A percentile compares a stretch with the other conserved stretches of the same genome.
phyloP scores from a whole-genome alignment of 768 basidiomycete species.

The Mrakia hoshinonis region DNA sequence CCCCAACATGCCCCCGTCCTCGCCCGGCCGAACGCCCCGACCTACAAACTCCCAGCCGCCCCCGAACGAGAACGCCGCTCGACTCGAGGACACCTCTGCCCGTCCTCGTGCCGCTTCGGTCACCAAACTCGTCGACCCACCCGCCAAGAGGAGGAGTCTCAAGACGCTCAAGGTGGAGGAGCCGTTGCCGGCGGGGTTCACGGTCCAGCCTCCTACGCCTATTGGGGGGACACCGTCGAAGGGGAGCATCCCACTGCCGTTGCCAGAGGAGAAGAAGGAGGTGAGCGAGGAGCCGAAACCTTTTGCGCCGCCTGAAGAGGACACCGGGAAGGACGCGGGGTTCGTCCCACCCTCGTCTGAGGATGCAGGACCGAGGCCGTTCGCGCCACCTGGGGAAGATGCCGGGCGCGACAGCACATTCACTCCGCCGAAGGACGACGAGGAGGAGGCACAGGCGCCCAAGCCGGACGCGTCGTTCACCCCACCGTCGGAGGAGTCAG shows the following conservation, averaged over 20 bases:
- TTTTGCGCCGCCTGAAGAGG: background rate
- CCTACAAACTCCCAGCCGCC: background rate
- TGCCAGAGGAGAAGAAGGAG: background rate
- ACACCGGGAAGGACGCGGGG: background rate
- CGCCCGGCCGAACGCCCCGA: background rate
- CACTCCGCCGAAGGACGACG: no score
- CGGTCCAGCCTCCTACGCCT: slow-evolving; percentile 15
- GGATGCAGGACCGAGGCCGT: background rate
- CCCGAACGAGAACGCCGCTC: slow-evolving; percentile 19
- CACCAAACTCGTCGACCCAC: background rate
- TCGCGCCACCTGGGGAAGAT: background rate
- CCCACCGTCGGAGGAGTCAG: background rate
- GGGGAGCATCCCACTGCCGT: background rate
- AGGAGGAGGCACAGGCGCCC: no score
- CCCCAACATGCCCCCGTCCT: background rate
- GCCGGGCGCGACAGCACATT: background rate
- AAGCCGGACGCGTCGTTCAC: no score
- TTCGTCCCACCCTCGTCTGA: background rate
- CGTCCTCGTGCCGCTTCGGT: slow-evolving; percentile 4
- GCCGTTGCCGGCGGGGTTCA: slow-evolving; percentile 19
- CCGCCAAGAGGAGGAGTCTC: slow-evolving; percentile 1
- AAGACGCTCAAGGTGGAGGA: slow-evolving; percentile 19
- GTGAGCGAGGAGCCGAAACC: background rate
- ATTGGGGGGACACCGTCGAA: background rate
- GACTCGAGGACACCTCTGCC: slow-evolving; percentile 17